Evolutionary conservation across 805 yeast genomes (phyloP), one percentile per base, ranked within the genome.

Genomic region (Lipomyces orientalis): DNA sequence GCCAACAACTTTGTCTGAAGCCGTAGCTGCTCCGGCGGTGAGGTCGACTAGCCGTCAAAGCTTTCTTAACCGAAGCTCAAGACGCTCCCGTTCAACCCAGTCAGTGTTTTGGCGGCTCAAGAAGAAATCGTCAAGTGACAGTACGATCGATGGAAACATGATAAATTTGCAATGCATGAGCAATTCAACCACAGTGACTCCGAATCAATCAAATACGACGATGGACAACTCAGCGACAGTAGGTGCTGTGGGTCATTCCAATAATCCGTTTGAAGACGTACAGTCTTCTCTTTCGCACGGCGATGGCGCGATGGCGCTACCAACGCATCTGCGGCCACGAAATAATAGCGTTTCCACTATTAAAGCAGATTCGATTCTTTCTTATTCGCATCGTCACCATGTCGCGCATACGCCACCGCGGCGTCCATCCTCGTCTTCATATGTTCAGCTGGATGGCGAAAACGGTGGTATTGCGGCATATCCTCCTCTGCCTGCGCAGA

Each of bases 311-410:
- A 33, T 19, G 2, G 43, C 12, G 16, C 56, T 22, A 22, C n/a
- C 34, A 9, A 31, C 7, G 7, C n/a, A 6, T 54, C 7, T 10
- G 7, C 34, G 10, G 10, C 19, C n/a, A 54, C 9, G n/a, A 16
- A 54, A 29, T 54, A 25, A 9, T 33, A n/a, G 43, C 43, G 25
- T 12, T 6, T 10, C 14, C 8, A 16, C 43, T 33, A 4, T 33
- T 16, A 16, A 34, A 10, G 14, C 46, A 14, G 43, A 56, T 33
- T 5, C 59, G 2, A 16, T 56, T 12, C 37, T 56, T 9, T 56
- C 59, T 19, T 33, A 56, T 34, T 14, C 43, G 37, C 58, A 55
- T 31, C 29, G 43, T 10, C 58, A 31, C 58, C n/a, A 55, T 31
- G 34, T 3, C 34, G 31, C 12, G 9, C 49, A 16, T 43, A 16